phyloP scores from a whole-genome alignment of 2,329 filamentous ascomycete genomes.

The Aspergillus sp. region DNA sequence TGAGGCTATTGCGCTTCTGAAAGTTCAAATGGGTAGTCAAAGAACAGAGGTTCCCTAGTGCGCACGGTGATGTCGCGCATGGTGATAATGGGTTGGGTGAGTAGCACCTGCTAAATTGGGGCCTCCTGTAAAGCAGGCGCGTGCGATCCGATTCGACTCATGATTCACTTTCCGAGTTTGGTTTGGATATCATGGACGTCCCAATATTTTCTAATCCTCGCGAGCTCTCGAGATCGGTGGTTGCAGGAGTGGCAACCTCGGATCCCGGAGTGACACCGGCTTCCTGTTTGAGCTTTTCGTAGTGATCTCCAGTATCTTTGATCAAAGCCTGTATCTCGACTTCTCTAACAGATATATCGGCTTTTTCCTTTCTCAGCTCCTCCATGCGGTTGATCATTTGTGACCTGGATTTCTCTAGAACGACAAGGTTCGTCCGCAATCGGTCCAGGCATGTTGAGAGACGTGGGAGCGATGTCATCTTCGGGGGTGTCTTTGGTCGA shows the following conservation, averaged over 20 bases:
- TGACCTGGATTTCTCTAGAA: constrained; percentile 64
- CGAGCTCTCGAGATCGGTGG: constrained; percentile 28
- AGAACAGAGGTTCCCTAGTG: background rate
- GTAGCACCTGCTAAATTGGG: constrained; percentile 2
- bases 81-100: background rate
- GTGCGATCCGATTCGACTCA: background rate
- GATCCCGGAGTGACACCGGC: constrained; percentile 32
- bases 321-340: constrained; percentile 77
- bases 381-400: constrained; percentile 64
- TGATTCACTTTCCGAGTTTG: constrained; percentile 25
- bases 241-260: constrained; percentile 24
- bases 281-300: constrained; percentile 56
- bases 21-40: background rate
- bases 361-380: constrained; percentile 66
- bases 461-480: constrained; percentile 75
- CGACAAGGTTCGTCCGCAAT: constrained; percentile 60
- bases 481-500: constrained; percentile 62
- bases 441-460: constrained; percentile 66
- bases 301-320: constrained; percentile 75
- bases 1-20: background rate
- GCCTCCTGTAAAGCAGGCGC: background rate
- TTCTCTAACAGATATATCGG: constrained; percentile 67
- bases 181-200: constrained; percentile 28
- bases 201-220: constrained; percentile 42
- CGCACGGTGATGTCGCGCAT: background rate